phyloP scores from a whole-genome alignment of 2,329 filamentous ascomycete genomes.

The Clonostachys sp. region DNA sequence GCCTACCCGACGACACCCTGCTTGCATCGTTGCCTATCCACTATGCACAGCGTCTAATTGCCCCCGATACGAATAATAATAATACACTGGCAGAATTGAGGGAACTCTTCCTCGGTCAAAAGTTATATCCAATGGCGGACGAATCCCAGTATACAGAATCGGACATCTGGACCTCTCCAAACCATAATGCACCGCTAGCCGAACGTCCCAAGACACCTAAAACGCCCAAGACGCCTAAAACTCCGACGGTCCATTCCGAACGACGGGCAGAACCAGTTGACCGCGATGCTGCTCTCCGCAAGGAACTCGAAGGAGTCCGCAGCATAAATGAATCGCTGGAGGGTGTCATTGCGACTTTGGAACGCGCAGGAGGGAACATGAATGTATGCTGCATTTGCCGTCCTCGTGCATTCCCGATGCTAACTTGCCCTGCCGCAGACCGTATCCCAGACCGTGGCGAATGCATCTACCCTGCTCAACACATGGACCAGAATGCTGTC shows the following conservation, averaged over 20 bases:
- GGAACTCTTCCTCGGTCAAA: too few relatives aligned
- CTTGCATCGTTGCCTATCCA: too few relatives aligned
- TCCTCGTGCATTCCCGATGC: conserved; percentile 3
- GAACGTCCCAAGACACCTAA: conserved; percentile 36
- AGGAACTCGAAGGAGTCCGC: conserved; percentile 77
- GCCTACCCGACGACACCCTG: too few relatives aligned
- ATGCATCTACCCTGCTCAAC: conserved; percentile 84
- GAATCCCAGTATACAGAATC: conserved; percentile 35
- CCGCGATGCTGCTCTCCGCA: conserved; percentile 69
- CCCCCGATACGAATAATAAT: too few relatives aligned
- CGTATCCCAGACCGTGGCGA: conserved; percentile 78
- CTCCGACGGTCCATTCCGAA: conserved; percentile 23
- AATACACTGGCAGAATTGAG: too few relatives aligned
- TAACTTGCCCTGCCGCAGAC: conserved; percentile 40
- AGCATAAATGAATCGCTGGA: conserved; percentile 88
- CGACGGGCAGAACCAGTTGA: conserved; percentile 46
- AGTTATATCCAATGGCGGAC: conserved; percentile 1
- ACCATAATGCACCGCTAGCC: conserved; percentile 20
- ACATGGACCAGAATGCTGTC: conserved; percentile 96
- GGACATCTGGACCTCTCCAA: conserved; percentile 43
- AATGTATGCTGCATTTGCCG: conserved; percentile 42
- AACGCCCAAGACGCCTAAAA: conserved; percentile 43
- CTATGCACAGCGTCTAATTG: too few relatives aligned
- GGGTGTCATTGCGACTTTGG: conserved; percentile 65
- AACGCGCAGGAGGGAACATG: conserved; percentile 74